Percentiles rank a stretch among this genome's conserved stretches.
Conservation (phyloP, 768 basidiomycete genomes). For the Collybia sp. region DNA sequence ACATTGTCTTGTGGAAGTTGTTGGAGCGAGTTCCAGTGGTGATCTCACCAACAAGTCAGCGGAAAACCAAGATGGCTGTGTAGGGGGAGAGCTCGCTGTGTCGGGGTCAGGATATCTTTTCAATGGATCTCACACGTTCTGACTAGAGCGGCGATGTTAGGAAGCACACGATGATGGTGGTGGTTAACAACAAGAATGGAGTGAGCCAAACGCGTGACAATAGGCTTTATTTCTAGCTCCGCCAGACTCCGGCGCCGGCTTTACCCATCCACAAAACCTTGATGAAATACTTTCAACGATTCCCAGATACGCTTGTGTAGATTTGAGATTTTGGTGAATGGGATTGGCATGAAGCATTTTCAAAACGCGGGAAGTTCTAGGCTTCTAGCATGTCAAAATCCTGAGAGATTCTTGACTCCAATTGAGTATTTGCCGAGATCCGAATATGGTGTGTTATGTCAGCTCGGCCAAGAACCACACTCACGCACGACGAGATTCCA, state of each 20-base stretch:
- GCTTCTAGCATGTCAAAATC: too few relatives aligned
- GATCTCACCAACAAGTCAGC: background rate
- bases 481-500: constrained; percentile 9
- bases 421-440: too few relatives aligned
- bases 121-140: constrained; percentile 48
- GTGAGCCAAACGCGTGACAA: constrained; percentile 14
- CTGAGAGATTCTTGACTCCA: too few relatives aligned
- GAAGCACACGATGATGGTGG: constrained; percentile 32
- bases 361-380: too few relatives aligned
- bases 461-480: constrained; percentile 18
- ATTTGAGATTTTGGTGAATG: too few relatives aligned
- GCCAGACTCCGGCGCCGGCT: constrained; percentile 10
- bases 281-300: too few relatives aligned
- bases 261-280: too few relatives aligned
- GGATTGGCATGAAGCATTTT: too few relatives aligned
- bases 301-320: too few relatives aligned
- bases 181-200: constrained; percentile 24
- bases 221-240: constrained; percentile 25
- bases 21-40: constrained; percentile 24
- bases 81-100: background rate
- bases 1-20: constrained; percentile 31
- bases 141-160: constrained; percentile 30
- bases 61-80: too few relatives aligned
- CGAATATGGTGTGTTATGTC: constrained; percentile 23
- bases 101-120: constrained; percentile 29